A percentile compares a stretch with the other conserved stretches of the same genome.
These are phyloP conservation scores for Verticillium tricorpus DNA, from an alignment of 2,329 filamentous ascomycete species.

Conservation along the genomic window DNA sequence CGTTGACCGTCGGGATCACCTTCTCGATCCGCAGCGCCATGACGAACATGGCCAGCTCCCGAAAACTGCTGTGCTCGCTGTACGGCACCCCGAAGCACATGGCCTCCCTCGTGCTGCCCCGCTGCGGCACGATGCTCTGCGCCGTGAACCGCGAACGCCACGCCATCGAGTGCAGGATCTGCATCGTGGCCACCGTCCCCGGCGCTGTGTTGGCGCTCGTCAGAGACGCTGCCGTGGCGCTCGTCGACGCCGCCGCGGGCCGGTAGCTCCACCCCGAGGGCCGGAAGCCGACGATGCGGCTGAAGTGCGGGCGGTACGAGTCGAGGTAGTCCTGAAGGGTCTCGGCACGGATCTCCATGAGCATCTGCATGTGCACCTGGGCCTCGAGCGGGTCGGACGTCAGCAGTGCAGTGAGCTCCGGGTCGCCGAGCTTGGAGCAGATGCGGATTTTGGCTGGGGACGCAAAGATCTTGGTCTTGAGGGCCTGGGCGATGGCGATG, in stretches of 20 bases:
- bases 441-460: constrained; percentile 78
- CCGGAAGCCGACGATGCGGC: constrained; percentile 82
- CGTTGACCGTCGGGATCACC: constrained; percentile 90
- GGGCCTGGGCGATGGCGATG: constrained; percentile 80
- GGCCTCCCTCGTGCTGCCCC: constrained; percentile 76
- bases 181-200: constrained; percentile 41
- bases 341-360: constrained; percentile 90
- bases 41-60: constrained; percentile 90
- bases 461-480: constrained; percentile 86
- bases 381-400: constrained; percentile 78
- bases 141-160: constrained; percentile 75
- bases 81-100: constrained; percentile 94
- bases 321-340: constrained; percentile 87
- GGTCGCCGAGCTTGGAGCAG: constrained; percentile 78
- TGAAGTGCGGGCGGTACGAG: constrained; percentile 75
- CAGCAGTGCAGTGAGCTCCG: constrained; percentile 71
- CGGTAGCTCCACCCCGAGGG: constrained; percentile 94
- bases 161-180: constrained; percentile 52
- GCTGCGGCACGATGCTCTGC: constrained; percentile 71
- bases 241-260: constrained; percentile 45
- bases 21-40: constrained; percentile 83
- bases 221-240: constrained; percentile 39
- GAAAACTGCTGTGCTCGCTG: constrained; percentile 90
- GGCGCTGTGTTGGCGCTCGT: constrained; percentile 52
- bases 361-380: constrained; percentile 95